Evolutionary conservation across 371 early-diverging fungal species (phyloP).

Genomic region (Fennellomyces sp.): DNA sequence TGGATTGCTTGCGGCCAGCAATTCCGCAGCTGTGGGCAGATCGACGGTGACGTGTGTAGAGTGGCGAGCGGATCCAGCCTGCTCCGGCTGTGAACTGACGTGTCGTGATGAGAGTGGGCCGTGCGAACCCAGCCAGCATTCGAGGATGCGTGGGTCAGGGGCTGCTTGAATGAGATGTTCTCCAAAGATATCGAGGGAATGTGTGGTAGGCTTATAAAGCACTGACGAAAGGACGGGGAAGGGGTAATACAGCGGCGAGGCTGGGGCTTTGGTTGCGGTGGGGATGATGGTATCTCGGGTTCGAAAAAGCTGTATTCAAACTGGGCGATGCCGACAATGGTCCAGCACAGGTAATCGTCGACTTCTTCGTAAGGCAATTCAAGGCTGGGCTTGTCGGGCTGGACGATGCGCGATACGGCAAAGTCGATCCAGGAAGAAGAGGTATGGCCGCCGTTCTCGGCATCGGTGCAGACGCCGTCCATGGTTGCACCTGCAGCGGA

Average conservation of each 20-base stretch:
- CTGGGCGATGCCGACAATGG: slow-evolving; percentile 76
- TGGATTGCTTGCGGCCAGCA: slow-evolving; percentile 18
- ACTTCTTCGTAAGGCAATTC: slow-evolving; percentile 41
- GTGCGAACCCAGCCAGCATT: slow-evolving; percentile 41
- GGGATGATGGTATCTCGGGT: slow-evolving; percentile 24
- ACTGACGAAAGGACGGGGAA: slow-evolving; percentile 34
- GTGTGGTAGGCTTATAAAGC: slow-evolving; percentile 26
- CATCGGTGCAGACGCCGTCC: slow-evolving; percentile 30
- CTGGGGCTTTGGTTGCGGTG: background rate
- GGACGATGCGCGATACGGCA: slow-evolving; percentile 38
- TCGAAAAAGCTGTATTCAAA: slow-evolving; percentile 61
- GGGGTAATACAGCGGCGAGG: slow-evolving; percentile 25
- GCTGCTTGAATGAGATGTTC: slow-evolving; percentile 32
- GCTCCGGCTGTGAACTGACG: slow-evolving; percentile 20
- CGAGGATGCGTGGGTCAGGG: slow-evolving; percentile 23
- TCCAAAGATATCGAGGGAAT: slow-evolving; percentile 31
- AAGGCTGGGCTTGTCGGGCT: slow-evolving; percentile 31
- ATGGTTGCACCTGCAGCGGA: slow-evolving; percentile 31
- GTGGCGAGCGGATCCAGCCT: slow-evolving; percentile 29
- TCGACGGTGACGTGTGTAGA: slow-evolving; percentile 30
- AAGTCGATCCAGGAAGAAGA: slow-evolving; percentile 30
- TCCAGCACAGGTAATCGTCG: slow-evolving; percentile 85
- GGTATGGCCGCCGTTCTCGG: slow-evolving; percentile 11
- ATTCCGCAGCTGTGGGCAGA: slow-evolving; percentile 28
- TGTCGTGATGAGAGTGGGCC: slow-evolving; percentile 30